A percentile compares a stretch with the other conserved stretches of the same genome.
Evolutionary conservation across 192 early-diverging fungal genomes (phyloP).

Genomic region (Chytriomyces confervae): DNA sequence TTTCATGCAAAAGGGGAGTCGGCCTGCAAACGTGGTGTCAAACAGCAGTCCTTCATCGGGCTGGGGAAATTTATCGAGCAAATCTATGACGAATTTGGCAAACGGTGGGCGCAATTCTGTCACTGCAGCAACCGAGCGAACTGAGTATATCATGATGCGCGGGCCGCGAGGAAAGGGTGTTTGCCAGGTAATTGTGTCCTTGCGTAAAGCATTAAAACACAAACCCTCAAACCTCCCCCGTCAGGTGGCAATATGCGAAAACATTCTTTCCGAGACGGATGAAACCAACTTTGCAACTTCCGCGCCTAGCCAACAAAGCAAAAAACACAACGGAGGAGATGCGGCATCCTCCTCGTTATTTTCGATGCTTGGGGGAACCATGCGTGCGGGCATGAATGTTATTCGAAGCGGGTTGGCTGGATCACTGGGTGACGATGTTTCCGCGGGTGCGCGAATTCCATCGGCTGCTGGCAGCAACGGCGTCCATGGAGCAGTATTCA

Average conservation of each 20-base stretch:
- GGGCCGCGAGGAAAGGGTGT: slow-evolving; percentile 89
- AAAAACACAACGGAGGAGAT: neutral
- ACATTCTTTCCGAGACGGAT: slow-evolving; percentile 12
- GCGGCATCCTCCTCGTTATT: slow-evolving; percentile 21
- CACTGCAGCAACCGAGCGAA: slow-evolving; percentile 68
- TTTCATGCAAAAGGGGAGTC: slow-evolving; percentile 74
- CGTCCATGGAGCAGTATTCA: slow-evolving; percentile 17
- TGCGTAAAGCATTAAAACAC: neutral
- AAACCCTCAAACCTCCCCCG: too few species aligned
- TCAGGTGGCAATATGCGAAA: slow-evolving; percentile 42
- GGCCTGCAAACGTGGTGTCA: slow-evolving; percentile 41
- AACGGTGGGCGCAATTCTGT: neutral
- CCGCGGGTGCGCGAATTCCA: neutral
- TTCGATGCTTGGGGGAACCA: slow-evolving; percentile 33
- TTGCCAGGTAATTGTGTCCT: slow-evolving; percentile 68
- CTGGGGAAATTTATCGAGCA: slow-evolving; percentile 41
- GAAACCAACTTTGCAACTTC: neutral
- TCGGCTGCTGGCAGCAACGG: neutral
- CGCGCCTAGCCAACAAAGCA: neutral
- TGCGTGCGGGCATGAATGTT: slow-evolving; percentile 26
- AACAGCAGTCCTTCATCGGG: slow-evolving; percentile 66
- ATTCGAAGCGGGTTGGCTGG: slow-evolving; percentile 25
- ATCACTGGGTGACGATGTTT: slow-evolving; percentile 1
- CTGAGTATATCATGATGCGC: slow-evolving; percentile 95
- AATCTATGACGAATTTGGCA: slow-evolving; percentile 15